Percentiles rank a stretch among this genome's conserved stretches.
Evolutionary conservation across 2,329 filamentous ascomycete species (phyloP).

Genomic region (Penicillium sp.): DNA sequence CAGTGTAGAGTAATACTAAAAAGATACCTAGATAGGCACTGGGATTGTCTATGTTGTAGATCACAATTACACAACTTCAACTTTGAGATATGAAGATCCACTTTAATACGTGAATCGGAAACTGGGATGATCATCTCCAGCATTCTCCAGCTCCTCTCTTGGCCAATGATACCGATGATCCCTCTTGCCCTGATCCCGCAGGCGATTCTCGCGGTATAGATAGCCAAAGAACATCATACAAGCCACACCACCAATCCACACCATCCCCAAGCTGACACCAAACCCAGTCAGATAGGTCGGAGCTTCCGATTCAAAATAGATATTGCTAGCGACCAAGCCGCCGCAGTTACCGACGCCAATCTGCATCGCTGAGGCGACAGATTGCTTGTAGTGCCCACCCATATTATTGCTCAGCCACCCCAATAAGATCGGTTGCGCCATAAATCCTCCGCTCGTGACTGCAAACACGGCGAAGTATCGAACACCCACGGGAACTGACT

Average conservation of each 20-base stretch:
- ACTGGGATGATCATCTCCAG: slow-evolving; percentile 42
- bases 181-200: slow-evolving; percentile 36
- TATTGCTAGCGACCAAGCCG: slow-evolving; percentile 37
- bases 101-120: slow-evolving; percentile 39
- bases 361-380: slow-evolving; percentile 54
- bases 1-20: too few species aligned
- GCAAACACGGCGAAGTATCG: slow-evolving; percentile 58
- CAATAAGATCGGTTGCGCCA: slow-evolving; percentile 55
- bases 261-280: slow-evolving; percentile 30
- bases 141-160: slow-evolving; percentile 37
- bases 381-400: slow-evolving; percentile 58
- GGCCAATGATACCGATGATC: slow-evolving; percentile 37
- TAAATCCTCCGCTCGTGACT: slow-evolving; percentile 55
- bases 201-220: slow-evolving; percentile 38
- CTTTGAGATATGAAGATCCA: not conserved
- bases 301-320: slow-evolving; percentile 32
- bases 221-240: slow-evolving; percentile 33
- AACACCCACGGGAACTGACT: slow-evolving; percentile 47
- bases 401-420: slow-evolving; percentile 60
- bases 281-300: slow-evolving; percentile 31
- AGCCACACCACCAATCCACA: slow-evolving; percentile 37
- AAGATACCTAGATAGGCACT: too few species aligned
- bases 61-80: not conserved
- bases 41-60: not conserved
- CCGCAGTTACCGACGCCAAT: slow-evolving; percentile 41